These are phyloP conservation scores for Solanum commersonii DNA, from an alignment of 257 asterid genomes.

Conservation along the genomic window DNA sequence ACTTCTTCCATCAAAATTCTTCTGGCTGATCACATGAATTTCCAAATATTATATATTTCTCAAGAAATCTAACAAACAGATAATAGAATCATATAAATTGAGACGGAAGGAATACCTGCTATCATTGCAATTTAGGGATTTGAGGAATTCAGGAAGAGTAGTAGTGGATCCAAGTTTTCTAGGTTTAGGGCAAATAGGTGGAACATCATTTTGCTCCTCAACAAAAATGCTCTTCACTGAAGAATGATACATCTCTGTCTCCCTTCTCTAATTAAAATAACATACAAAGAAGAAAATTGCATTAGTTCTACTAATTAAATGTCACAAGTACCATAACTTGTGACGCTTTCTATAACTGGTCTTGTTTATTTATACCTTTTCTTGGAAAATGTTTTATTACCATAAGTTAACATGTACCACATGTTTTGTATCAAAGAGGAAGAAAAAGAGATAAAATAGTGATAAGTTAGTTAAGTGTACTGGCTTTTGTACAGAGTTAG, in stretches of 20 bases:
- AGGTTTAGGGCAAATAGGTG: conserved; percentile 60
- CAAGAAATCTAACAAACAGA: background rate
- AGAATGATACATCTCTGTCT: conserved; percentile 36
- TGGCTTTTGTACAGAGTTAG: background rate
- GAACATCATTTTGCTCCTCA: conserved; percentile 10
- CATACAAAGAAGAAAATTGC: background rate
- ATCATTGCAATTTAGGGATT: conserved; percentile 20
- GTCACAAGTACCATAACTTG: conserved; percentile 7
- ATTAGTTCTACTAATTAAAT: background rate
- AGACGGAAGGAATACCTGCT: conserved; percentile 3
- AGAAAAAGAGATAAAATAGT: background rate
- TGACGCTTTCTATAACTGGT: background rate
- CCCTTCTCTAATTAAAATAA: background rate
- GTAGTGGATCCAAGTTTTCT: conserved; percentile 35
- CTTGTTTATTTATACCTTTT: conserved; percentile 11
- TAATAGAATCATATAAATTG: background rate
- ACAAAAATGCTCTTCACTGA: conserved; percentile 22
- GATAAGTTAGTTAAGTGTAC: background rate
- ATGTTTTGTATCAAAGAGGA: background rate
- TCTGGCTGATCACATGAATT: conserved; percentile 14
- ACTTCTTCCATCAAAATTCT: conserved; percentile 29
- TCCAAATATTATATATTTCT: background rate
- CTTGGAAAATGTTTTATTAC: background rate
- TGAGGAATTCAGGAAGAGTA: conserved; percentile 34
- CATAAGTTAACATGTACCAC: conserved; percentile 6